Conservation (phyloP, 2,329 filamentous ascomycete genomes). For the Ascomycota sp. region DNA sequence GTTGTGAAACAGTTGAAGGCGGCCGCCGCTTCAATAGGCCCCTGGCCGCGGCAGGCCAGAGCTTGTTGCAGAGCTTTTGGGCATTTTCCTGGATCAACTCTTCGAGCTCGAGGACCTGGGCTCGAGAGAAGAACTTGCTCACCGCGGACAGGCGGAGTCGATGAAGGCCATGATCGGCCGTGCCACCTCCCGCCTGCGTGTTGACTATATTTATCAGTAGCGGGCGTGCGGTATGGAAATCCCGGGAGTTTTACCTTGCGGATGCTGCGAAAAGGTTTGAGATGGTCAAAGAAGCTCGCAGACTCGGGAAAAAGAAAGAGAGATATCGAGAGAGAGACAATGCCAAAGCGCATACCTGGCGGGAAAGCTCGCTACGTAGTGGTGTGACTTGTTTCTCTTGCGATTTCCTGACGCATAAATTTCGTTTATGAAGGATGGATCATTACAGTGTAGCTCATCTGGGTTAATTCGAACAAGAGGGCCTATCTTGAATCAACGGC, state of each 20-base stretch:
- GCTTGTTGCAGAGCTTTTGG: conserved; percentile 10
- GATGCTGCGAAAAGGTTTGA: too few species aligned
- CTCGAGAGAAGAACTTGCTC: conserved; percentile 11
- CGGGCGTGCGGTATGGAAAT: too few species aligned
- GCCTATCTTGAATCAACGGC: too few species aligned
- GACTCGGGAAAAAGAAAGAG: too few species aligned
- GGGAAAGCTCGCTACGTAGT: background rate
- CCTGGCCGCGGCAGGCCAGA: too few species aligned
- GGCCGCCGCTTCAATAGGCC: too few species aligned
- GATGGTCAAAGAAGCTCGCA: too few species aligned
- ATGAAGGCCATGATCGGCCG: conserved; percentile 8
- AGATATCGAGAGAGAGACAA: too few species aligned
- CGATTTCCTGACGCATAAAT: background rate
- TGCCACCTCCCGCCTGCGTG: conserved; percentile 5
- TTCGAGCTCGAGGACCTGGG: conserved; percentile 11
- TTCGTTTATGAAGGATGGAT: background rate
- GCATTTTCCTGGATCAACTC: conserved; percentile 7
- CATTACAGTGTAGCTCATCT: conserved; percentile 1
- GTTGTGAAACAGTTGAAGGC: too few species aligned
- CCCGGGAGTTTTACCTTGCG: too few species aligned
- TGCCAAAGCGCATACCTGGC: conserved; percentile 1
- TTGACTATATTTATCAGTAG: background rate
- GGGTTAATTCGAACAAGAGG: conserved; percentile 2
- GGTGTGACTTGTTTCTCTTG: background rate
- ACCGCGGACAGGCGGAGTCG: conserved; percentile 8